Conservation (phyloP, 2,329 filamentous ascomycete genomes). For the Tolypocladium pustulatum region DNA sequence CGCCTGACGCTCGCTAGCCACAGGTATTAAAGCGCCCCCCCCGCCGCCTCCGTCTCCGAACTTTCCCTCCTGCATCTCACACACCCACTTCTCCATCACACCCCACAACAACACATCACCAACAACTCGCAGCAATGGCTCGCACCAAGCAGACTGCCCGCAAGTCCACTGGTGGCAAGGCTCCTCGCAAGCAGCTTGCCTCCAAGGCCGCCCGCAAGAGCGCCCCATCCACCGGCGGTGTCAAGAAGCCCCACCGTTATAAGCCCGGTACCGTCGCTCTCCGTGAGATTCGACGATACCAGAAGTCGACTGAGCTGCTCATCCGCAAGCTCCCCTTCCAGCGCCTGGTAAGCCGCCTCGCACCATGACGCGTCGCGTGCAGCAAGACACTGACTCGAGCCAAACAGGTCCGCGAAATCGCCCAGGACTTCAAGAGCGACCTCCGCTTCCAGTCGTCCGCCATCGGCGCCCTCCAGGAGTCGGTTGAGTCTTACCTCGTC, state of each 20-base stretch:
- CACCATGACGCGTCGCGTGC: not conserved
- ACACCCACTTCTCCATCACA: constrained; percentile 22
- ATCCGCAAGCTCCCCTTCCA: constrained; percentile 98
- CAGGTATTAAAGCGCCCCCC: constrained; percentile 33
- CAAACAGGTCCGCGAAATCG: constrained; percentile 77
- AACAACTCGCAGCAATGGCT: constrained; percentile 42
- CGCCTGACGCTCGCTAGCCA: constrained; percentile 15
- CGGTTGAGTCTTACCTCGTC: constrained; percentile 96
- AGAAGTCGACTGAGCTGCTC: constrained; percentile 92
- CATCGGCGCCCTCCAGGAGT: constrained; percentile 95
- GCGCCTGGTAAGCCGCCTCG: constrained; percentile 55
- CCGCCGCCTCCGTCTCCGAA: constrained; percentile 26
- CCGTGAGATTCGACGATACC: constrained; percentile 96
- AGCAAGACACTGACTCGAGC: constrained; percentile 4
- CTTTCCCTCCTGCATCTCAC: constrained; percentile 32
- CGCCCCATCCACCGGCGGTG: constrained; percentile 90
- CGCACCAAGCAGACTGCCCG: constrained; percentile 59
- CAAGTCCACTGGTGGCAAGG: constrained; percentile 74
- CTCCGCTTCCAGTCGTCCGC: constrained; percentile 97
- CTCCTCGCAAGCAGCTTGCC: constrained; percentile 89
- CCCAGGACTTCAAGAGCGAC: constrained; percentile 89
- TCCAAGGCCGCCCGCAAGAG: constrained; percentile 98
- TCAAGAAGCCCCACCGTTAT: constrained; percentile 89
- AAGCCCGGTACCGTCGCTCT: constrained; percentile 94
- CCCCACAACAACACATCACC: constrained; percentile 16